Conservation (phyloP, 2,329 filamentous ascomycete genomes). For the Tympanopsis confertula region DNA sequence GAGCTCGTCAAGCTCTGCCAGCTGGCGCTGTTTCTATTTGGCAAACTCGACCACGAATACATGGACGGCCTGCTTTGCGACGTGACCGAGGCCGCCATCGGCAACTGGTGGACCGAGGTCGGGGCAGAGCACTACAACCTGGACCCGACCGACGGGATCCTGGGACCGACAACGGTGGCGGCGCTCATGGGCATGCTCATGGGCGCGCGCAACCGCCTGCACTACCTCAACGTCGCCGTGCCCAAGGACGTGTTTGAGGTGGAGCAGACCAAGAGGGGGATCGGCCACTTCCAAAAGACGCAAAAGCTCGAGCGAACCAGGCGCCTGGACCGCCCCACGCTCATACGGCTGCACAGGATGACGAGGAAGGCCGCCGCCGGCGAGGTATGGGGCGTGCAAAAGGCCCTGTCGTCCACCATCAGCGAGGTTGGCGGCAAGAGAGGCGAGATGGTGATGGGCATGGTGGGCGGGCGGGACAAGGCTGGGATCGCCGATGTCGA, state of each 20-base stretch:
- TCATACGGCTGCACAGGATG: conserved; percentile 43
- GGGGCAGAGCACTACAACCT: conserved; percentile 52
- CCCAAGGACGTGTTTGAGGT: conserved; percentile 54
- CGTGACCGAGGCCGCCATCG: conserved; percentile 51
- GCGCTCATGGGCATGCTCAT: conserved; percentile 50
- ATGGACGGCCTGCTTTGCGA: conserved; percentile 56
- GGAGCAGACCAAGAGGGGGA: conserved; percentile 45
- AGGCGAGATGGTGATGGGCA: conserved; percentile 51
- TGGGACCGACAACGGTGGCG: conserved; percentile 55
- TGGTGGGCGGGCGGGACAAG: conserved; percentile 22
- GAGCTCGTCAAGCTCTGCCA: conserved; percentile 59
- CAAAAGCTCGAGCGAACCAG: conserved; percentile 43
- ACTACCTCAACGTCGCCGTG: conserved; percentile 47
- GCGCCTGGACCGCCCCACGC: conserved; percentile 45
- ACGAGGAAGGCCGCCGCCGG: conserved; percentile 52
- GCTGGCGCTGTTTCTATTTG: conserved; percentile 50
- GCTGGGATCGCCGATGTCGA: conserved; percentile 19
- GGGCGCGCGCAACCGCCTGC: conserved; percentile 53
- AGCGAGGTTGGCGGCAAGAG: conserved; percentile 57
- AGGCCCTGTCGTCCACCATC: conserved; percentile 54
- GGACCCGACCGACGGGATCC: conserved; percentile 52
- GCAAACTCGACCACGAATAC: conserved; percentile 48
- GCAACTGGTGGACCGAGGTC: conserved; percentile 58
- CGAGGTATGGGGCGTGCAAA: conserved; percentile 58
- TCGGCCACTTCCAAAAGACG: conserved; percentile 51